phyloP scores from a whole-genome alignment of 139 green algal genomes.

The Chlorella sp. region DNA sequence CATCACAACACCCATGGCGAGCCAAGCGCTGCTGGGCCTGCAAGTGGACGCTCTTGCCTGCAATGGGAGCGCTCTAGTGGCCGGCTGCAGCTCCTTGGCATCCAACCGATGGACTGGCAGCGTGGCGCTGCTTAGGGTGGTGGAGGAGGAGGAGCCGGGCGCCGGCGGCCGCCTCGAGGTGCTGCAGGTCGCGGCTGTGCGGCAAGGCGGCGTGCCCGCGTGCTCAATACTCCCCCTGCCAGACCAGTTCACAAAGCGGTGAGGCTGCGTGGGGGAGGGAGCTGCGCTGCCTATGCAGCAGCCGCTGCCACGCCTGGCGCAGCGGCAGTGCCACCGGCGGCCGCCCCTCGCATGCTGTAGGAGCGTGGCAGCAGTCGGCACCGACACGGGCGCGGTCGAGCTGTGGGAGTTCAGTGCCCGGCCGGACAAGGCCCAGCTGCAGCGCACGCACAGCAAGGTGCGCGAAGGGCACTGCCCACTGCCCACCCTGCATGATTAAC shows the following conservation, averaged over 20 bases:
- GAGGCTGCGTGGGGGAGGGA: neutral
- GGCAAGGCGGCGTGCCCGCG: neutral
- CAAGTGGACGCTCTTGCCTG: neutral
- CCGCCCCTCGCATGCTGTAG: neutral
- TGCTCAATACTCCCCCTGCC: neutral
- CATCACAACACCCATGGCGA: neutral
- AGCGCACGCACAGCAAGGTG: neutral
- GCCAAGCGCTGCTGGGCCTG: neutral
- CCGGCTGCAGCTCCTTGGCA: neutral
- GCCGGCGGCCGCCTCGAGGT: neutral
- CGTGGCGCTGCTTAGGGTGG: neutral
- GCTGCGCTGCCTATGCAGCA: neutral
- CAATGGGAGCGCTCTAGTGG: neutral
- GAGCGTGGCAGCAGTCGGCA: constrained; percentile 6
- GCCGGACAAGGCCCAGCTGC: neutral
- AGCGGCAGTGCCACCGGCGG: neutral
- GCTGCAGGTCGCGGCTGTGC: neutral
- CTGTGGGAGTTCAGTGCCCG: constrained; percentile 12
- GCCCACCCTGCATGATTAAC: too few relatives aligned
- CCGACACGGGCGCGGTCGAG: constrained; percentile 6
- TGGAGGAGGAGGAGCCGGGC: too few relatives aligned
- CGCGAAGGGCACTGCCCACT: too few relatives aligned
- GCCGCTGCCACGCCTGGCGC: neutral
- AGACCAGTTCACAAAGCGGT: constrained; percentile 14
- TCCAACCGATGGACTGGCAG: neutral